A percentile compares a stretch with the other conserved stretches of the same genome.
Conservation (phyloP, 2,329 filamentous ascomycete species). For the Fusarium ambrosium region DNA sequence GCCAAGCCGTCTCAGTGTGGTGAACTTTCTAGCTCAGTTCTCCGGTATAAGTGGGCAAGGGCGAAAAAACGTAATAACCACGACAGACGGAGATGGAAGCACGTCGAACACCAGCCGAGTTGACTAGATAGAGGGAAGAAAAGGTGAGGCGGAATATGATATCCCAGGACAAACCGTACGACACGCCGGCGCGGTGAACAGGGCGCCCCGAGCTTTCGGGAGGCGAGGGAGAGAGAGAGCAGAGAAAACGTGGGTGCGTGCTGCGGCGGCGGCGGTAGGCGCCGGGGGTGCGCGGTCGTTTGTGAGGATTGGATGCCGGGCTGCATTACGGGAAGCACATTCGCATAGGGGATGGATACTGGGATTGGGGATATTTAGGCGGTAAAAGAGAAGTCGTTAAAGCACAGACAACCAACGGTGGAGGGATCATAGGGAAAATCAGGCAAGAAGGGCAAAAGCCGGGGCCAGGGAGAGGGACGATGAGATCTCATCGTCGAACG, state of each 20-base stretch:
- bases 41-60: slow-evolving; percentile 38
- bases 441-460: slow-evolving; percentile 19
- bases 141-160: slow-evolving; percentile 1
- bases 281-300: slow-evolving; percentile 14
- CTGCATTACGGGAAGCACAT: slow-evolving; percentile 8
- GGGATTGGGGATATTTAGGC: slow-evolving; percentile 14
- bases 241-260: slow-evolving; percentile 24
- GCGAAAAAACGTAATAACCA: slow-evolving; percentile 24
- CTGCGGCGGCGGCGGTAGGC: slow-evolving; percentile 16
- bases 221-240: not conserved
- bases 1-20: slow-evolving; percentile 30
- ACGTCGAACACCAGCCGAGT: slow-evolving; percentile 20
- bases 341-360: slow-evolving; percentile 5
- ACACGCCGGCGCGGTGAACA: slow-evolving; percentile 24
- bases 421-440: not conserved
- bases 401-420: not conserved
- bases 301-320: not conserved
- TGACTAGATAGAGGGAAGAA: not conserved
- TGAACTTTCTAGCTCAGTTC: slow-evolving; percentile 39
- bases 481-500: slow-evolving; percentile 33
- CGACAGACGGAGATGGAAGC: slow-evolving; percentile 24
- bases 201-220: slow-evolving; percentile 31
- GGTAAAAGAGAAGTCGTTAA: slow-evolving; percentile 11
- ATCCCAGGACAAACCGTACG: slow-evolving; percentile 28
- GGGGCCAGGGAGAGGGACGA: slow-evolving; percentile 6